Base-by-base conservation (phyloP, 148 eudicot species). In the Rheum nobile region DNA sequence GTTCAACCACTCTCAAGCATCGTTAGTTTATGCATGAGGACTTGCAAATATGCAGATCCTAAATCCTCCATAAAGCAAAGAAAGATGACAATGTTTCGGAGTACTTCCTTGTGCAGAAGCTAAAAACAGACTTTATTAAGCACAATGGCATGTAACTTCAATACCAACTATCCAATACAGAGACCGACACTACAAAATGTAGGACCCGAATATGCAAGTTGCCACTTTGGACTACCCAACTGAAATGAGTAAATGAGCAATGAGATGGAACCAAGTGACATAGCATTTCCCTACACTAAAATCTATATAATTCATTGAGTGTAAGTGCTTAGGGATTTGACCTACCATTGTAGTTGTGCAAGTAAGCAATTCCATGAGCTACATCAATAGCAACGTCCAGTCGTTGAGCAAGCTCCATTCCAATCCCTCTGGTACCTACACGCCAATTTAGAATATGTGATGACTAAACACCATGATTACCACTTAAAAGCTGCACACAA, bases 311-410 rank as follows among this genome's bases (percentile, higher is more conserved):
- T 2, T 47, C 3, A 47, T 44, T 48, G 54, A 48, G 54, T 5
- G 43, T 8, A 41, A 41, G 1, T 4, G 54, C 4, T 43, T 14
- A 44, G 4, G 55, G 32, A 32, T 35, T 71, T 41, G 59, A 65
- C 79, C 32, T 77, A 92, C 97, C 97, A 74, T 79, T 80, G 75
- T 91, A 91, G 42, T 44, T 78, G 77, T 89, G 97, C 76, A 91
- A 78, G 82, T 85, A 91, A 29, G 92, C 84, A 77, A 89, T 67
- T 38, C 88, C 95, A 82, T 92, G 97, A 83, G 97, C 95, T 44
- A 91, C 86, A 84, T 91, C 92, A 78, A 85, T 86, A 32, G 88
- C 90, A 78, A 91, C 81, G 44, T 88, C 92, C 52, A 91, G 79
- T 50, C 94, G 84, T 70, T 89, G 89, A 77, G 80, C 82, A 70